Conservation (phyloP, 139 green algal species). For the Ulvella scutata region DNA sequence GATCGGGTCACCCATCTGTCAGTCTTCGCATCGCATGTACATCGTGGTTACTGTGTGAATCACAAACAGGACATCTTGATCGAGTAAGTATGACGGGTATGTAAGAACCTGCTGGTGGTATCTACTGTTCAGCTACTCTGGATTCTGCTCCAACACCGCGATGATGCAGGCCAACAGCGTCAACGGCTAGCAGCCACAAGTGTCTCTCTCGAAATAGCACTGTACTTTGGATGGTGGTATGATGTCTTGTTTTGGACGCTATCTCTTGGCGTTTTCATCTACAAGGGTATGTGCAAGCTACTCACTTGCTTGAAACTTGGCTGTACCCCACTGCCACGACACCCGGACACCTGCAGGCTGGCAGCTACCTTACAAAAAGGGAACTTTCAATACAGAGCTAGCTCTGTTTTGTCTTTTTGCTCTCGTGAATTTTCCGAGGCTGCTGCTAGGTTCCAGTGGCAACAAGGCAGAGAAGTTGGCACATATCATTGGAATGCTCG, state of each 20-base stretch:
- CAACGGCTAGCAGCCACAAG: background rate
- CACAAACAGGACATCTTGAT: too few relatives aligned
- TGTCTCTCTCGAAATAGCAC: background rate
- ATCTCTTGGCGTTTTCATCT: background rate
- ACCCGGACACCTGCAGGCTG: too few relatives aligned
- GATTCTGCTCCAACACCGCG: too few relatives aligned
- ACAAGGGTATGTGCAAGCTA: background rate
- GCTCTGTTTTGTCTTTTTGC: background rate
- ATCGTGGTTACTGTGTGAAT: too few relatives aligned
- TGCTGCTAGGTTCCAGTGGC: background rate
- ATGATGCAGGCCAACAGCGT: too few relatives aligned
- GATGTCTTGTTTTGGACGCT: background rate
- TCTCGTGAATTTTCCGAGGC: background rate
- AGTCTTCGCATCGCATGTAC: too few relatives aligned
- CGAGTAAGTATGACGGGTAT: too few relatives aligned
- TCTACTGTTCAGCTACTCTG: too few relatives aligned
- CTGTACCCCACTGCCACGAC: too few relatives aligned
- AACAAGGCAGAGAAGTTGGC: background rate
- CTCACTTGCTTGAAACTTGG: background rate
- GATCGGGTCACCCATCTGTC: too few relatives aligned
- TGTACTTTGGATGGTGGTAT: constrained; percentile 1
- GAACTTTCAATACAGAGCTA: background rate
- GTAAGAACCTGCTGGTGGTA: too few relatives aligned
- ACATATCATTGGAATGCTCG: background rate
- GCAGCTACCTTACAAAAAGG: background rate